Evolutionary conservation across 2,329 filamentous ascomycete species (phyloP), one percentile per base, ranked within the genome.

Genomic region (Ilyonectria sp.): DNA sequence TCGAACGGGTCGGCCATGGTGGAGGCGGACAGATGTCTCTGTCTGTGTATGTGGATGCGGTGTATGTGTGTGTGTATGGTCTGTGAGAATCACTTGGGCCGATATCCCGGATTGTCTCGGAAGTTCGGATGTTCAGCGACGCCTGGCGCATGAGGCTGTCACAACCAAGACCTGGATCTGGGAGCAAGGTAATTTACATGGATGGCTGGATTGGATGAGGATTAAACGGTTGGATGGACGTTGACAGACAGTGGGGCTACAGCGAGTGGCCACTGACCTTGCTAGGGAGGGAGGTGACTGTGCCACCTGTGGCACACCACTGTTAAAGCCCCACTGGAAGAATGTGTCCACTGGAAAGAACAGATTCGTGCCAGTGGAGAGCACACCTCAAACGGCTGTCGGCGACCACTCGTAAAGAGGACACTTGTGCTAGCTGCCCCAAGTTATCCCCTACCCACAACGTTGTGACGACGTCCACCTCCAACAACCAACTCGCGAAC

Each of bases 1-100:
- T 98, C 96, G 82, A 99, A 99, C 6, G 97, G 96, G 83, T 99
- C 95, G 55, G 87, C 83, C 87, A 89, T 90, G 31, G 63, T 79
- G 73, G 60, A 50, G 53, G 43, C 50, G 56, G 61, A 43, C 47
- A 33, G 37, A 46, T 49, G 17, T 56, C 21, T 17, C 44, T 17
- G 49, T 26, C 15, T 26, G 46, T 57, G 44, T 46, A 43, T 43
- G 40, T n/a, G 40, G 17, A 17, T 43, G 15, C n/a, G n/a, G 40
- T n/a, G 6, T n/a, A 43, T 43, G 40, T 43, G 40, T 9, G 17
- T 43, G 40, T 43, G 44, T 40, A 13, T 46, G 52, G 31, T 49
- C 44, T 60, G 44, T 37, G 52, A 60, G 50, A 65, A 47, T 17
- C 50, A 40, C 19, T 31, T 31, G 57, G 44, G 57, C 50, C 52